Evolutionary conservation across 495 filamentous ascomycete genomes (phyloP).

Genomic region (Aspergillus nidulans): DNA sequence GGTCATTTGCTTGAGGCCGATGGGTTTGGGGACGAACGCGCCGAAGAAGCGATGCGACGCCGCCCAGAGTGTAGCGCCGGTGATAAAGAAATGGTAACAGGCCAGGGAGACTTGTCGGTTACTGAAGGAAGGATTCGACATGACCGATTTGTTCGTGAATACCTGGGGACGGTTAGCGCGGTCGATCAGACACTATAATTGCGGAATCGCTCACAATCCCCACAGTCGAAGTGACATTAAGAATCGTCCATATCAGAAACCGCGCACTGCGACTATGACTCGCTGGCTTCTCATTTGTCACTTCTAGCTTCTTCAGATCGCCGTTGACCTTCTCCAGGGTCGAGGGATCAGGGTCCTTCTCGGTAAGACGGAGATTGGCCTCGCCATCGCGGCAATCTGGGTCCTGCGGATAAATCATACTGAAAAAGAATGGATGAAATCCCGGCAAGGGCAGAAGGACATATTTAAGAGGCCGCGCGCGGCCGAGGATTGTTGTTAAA

Average conservation of each 20-base stretch:
- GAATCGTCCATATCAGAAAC: conserved; percentile 15
- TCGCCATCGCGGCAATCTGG: conserved; percentile 2
- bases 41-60: conserved; percentile 58
- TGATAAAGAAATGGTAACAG: conserved; percentile 69
- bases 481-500: conserved; percentile 3
- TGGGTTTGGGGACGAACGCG: conserved; percentile 56
- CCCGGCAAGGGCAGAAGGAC: neutral
- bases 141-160: conserved; percentile 74
- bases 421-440: neutral
- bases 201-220: conserved; percentile 3
- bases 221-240: conserved; percentile 16
- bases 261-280: conserved; percentile 4
- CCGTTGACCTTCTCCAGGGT: neutral
- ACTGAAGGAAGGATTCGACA: conserved; percentile 61
- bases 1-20: conserved; percentile 53
- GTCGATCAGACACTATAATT: neutral
- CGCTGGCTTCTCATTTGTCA: neutral
- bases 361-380: neutral
- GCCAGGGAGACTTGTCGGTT: conserved; percentile 66
- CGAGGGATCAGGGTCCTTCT: neutral
- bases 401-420: conserved; percentile 1
- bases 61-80: conserved; percentile 58
- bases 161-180: conserved; percentile 44
- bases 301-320: neutral
- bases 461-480: neutral